These are phyloP conservation scores for Saturnispora quitensis DNA, from an alignment of 805 yeast genomes.

Conservation along the genomic window DNA sequence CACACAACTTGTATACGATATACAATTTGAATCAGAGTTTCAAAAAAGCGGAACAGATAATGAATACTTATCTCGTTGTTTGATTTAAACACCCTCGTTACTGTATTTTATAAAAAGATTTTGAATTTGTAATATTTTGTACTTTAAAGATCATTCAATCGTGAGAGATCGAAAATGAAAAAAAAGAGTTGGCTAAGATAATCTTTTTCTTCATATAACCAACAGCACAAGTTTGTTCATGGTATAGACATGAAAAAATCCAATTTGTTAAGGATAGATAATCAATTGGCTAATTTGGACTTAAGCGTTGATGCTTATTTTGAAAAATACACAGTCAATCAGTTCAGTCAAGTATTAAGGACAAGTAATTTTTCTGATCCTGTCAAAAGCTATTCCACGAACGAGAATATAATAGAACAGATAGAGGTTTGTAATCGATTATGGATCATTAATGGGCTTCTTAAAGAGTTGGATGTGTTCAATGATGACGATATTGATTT, in stretches of 20 bases:
- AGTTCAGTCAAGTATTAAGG: slow-evolving; percentile 2
- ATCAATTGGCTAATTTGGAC: slow-evolving; percentile 5
- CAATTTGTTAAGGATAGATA: background rate
- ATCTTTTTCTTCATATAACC: background rate
- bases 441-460: slow-evolving; percentile 25
- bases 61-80: slow-evolving; percentile 49
- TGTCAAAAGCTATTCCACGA: background rate
- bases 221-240: background rate
- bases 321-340: slow-evolving; percentile 7
- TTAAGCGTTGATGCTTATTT: slow-evolving; percentile 7
- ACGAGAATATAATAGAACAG: slow-evolving; percentile 16
- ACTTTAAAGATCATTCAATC: background rate
- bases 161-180: background rate
- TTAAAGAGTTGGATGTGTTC: slow-evolving; percentile 18
- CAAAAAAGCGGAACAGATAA: slow-evolving; percentile 49
- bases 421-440: slow-evolving; percentile 26
- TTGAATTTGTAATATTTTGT: background rate
- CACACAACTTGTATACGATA: slow-evolving; percentile 71
- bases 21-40: slow-evolving; percentile 71
- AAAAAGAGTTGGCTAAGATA: background rate
- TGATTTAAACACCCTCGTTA: slow-evolving; percentile 24
- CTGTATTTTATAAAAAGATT: background rate
- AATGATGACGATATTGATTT: slow-evolving; percentile 13
- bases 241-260: background rate
- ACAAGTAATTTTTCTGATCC: background rate